A percentile compares a stretch with the other conserved stretches of the same genome.
Conservation (phyloP, 192 early-diverging fungal species). For the Coemansia interrupta region DNA sequence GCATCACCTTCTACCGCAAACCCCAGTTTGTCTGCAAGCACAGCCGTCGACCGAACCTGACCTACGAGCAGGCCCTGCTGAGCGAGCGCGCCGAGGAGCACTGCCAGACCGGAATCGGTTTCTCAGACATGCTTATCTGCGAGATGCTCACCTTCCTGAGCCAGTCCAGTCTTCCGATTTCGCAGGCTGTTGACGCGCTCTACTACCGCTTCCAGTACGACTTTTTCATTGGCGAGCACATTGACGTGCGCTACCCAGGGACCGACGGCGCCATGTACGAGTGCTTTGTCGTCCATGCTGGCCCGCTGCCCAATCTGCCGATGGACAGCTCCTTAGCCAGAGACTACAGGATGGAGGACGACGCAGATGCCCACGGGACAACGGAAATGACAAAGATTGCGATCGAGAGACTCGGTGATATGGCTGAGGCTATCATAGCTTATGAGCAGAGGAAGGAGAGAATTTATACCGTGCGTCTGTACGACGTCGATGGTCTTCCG, state of each 20-base stretch:
- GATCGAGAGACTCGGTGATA: slow-evolving; percentile 29
- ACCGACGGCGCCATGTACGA: slow-evolving; percentile 45
- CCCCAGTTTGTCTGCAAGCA: slow-evolving; percentile 74
- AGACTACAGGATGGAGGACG: neutral
- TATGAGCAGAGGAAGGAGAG: slow-evolving; percentile 32
- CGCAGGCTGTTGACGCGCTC: slow-evolving; percentile 33
- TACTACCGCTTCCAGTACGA: slow-evolving; percentile 44
- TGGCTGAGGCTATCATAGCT: slow-evolving; percentile 14
- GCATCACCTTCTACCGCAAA: slow-evolving; percentile 65
- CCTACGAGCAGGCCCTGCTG: slow-evolving; percentile 74
- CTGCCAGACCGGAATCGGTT: slow-evolving; percentile 67
- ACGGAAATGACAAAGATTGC: slow-evolving; percentile 6
- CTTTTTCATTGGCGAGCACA: slow-evolving; percentile 39
- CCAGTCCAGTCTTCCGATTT: slow-evolving; percentile 35
- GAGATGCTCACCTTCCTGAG: slow-evolving; percentile 47
- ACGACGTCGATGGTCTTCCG: slow-evolving; percentile 30
- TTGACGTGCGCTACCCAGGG: slow-evolving; percentile 48
- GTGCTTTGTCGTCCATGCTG: slow-evolving; percentile 32
- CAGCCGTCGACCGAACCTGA: slow-evolving; percentile 70
- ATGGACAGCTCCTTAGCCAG: slow-evolving; percentile 3
- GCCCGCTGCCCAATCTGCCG: slow-evolving; percentile 17
- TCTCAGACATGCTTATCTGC: slow-evolving; percentile 59
- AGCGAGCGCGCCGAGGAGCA: slow-evolving; percentile 68
- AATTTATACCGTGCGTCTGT: slow-evolving; percentile 37
- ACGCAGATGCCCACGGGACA: neutral